Evolutionary conservation across 352 stramenopile genomes (phyloP), one percentile per base, ranked within the genome.

Genomic region (Salisapilia sapeloensis): DNA sequence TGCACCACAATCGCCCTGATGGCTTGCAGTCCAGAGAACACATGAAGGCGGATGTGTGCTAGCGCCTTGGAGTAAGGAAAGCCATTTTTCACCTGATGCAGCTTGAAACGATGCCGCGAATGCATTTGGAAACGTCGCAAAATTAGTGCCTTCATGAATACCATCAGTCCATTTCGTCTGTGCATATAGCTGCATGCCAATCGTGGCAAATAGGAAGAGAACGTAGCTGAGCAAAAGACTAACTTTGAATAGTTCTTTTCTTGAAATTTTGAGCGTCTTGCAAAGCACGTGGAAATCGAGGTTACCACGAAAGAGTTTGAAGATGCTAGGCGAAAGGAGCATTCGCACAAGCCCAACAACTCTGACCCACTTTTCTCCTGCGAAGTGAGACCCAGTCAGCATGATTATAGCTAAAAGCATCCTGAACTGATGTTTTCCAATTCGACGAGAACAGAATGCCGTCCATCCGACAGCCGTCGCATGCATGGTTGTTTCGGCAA

Each of bases 221-320:
- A 75, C 70, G 35, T 85, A 89, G 17, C 63, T 70, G 2, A 89
- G 56, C 15, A 89, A 42, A 6, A 89, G 38, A n/a, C 69, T 79
- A 21, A 86, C 67, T 31, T 89, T 89, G 12, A 86, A 49, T 12
- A 65, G 79, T 16, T 77, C 46, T 16, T 64, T 59, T 15, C 76
- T 66, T 24, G 61, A 77, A 0, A 60, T 60, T 3, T 83, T 40
- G 0, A 89, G 46, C 6, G 74, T 89, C 46, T 79, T 53, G 29
- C 85, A 85, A 14, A 89, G 29, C 0, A 89, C 57, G 38, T 89
- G 69, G 40, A 85, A 86, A 38, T 89, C 74, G 26, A 89, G 84
- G 3, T 69, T 70, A 0, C 71, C 69, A 6, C 85, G 48, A n/a
- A 89, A 60, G 1, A 89, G 46, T 0, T 86, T 27, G 6, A 79